phyloP scores from a whole-genome alignment of 202 grass and related monocot species.

The Saccharum hybrid region DNA sequence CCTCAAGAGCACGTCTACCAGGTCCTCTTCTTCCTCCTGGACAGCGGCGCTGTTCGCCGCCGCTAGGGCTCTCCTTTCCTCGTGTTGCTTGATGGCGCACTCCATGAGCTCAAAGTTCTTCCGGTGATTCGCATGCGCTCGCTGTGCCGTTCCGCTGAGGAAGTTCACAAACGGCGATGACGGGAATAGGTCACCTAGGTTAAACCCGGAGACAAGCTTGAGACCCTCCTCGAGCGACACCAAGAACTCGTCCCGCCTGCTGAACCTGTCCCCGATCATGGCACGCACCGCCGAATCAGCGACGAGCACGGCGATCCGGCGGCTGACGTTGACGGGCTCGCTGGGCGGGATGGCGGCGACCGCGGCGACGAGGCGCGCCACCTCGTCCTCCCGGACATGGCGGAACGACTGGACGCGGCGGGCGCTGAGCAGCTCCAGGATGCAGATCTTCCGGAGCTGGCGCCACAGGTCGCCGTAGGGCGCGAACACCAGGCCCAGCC shows the following conservation, averaged over 20 bases:
- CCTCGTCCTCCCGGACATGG: conserved; percentile 55
- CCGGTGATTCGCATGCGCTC: conserved; percentile 22
- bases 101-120: conserved; percentile 40
- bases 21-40: conserved; percentile 27
- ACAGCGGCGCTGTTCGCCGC: background rate
- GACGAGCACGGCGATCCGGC: conserved; percentile 27
- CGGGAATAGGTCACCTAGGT: conserved; percentile 58
- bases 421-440: conserved; percentile 59
- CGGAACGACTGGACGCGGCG: conserved; percentile 59
- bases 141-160: conserved; percentile 18
- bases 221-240: background rate
- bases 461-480: conserved; percentile 54
- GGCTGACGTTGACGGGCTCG: conserved; percentile 52
- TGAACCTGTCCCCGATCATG: conserved; percentile 60
- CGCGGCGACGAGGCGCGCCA: conserved; percentile 30
- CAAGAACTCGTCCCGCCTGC: conserved; percentile 53
- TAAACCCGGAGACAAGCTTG: conserved; percentile 43
- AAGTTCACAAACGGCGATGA: conserved; percentile 44
- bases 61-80: conserved; percentile 12
- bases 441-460: conserved; percentile 48
- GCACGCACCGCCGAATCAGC: conserved; percentile 50
- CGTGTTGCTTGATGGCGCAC: conserved; percentile 50
- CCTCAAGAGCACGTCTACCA: conserved; percentile 48
- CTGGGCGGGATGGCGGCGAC: background rate
- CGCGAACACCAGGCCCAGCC: conserved; percentile 35